A percentile compares a stretch with the other conserved stretches of the same genome.
These are phyloP conservation scores for Aegilops sharonensis DNA, from an alignment of 176 grass and related monocot species.

Conservation along the genomic window DNA sequence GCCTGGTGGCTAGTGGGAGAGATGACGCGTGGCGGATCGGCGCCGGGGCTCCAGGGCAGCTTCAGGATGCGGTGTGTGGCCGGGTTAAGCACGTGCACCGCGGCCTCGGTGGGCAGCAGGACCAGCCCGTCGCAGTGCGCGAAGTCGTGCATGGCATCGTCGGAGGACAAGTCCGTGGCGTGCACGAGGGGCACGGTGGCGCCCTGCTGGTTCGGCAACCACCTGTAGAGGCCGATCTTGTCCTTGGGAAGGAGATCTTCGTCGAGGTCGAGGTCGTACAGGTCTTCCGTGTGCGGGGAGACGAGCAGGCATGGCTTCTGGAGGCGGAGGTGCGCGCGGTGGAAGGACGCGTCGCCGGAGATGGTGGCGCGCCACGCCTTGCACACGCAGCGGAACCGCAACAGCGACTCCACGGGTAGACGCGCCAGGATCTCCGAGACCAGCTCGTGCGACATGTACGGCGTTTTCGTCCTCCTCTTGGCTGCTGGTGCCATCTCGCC, in stretches of 20 bases:
- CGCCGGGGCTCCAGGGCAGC: neutral
- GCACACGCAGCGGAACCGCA: neutral
- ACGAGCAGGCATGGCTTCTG: neutral
- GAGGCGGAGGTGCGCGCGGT: neutral
- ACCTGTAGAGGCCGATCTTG: neutral
- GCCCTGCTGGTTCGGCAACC: neutral
- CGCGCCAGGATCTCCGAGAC: neutral
- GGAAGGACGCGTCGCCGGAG: neutral
- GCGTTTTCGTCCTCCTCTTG: too few species aligned
- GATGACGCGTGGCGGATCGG: neutral
- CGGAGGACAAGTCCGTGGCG: neutral
- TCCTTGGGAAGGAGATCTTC: neutral
- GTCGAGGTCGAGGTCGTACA: neutral
- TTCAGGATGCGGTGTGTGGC: neutral
- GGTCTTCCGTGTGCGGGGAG: neutral
- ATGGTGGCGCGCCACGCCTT: conserved; percentile 11
- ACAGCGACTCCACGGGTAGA: neutral
- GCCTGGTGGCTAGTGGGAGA: neutral
- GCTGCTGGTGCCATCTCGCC: too few species aligned
- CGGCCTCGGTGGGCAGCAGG: neutral
- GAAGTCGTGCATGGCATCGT: neutral
- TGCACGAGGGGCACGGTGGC: neutral
- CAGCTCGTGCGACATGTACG: too few species aligned
- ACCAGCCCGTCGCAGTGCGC: conserved; percentile 8
- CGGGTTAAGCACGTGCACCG: neutral